Percentiles rank a stretch among this genome's conserved stretches.
Evolutionary conservation across 2,329 filamentous ascomycete genomes (phyloP).

Genomic region (Fusarium sororula): DNA sequence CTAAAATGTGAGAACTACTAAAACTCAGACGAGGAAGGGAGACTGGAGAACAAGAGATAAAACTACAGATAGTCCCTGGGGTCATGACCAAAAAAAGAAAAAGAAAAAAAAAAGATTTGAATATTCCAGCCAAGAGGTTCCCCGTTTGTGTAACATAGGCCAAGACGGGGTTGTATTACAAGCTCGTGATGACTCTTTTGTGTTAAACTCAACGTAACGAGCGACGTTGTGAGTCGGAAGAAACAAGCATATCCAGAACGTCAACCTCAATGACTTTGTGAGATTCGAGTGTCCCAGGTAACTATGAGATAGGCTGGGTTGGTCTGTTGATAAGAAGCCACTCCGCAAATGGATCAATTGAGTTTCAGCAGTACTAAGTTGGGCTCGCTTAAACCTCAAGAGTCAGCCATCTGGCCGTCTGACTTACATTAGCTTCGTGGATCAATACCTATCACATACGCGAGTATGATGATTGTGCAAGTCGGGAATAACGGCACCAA

Average conservation of each 20-base stretch:
- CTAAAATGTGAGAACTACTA: slow-evolving; percentile 1
- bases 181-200: not conserved
- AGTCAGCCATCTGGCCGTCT: slow-evolving; percentile 8
- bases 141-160: not conserved
- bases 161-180: not conserved
- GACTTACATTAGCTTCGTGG: slow-evolving; percentile 13
- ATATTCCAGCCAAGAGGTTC: not conserved
- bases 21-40: not conserved
- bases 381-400: not conserved
- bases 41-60: not conserved
- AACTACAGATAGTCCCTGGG: not conserved
- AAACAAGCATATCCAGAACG: not conserved
- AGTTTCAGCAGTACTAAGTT: not conserved
- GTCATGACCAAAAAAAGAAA: not conserved
- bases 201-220: not conserved
- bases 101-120: not conserved
- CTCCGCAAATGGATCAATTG: not conserved
- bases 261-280: not conserved
- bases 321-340: not conserved
- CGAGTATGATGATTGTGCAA: slow-evolving; percentile 1
- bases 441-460: not conserved
- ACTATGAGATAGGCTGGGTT: not conserved
- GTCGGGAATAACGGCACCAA: slow-evolving; percentile 13
- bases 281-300: not conserved
- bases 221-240: not conserved